Conservation (phyloP, 345 rosid genomes). For the Kernera saxatilis region DNA sequence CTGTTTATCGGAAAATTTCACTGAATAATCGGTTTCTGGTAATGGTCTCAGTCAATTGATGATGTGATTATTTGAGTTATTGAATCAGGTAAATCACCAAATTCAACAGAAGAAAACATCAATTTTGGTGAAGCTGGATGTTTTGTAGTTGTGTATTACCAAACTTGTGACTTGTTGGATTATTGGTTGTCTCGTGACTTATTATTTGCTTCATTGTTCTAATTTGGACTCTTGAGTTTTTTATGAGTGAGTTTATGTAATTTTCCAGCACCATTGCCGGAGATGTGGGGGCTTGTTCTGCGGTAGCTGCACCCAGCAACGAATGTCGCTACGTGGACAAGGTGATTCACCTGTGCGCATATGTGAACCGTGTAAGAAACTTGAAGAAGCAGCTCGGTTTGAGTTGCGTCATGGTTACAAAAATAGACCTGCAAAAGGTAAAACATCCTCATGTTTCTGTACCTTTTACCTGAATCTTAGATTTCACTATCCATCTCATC, state of each 20-base stretch:
- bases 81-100: not conserved
- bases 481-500: not conserved
- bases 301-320: slow-evolving; percentile 61
- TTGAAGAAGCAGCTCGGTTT: slow-evolving; percentile 89
- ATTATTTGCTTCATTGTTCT: no score
- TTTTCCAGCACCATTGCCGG: slow-evolving; percentile 84
- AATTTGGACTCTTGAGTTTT: not conserved
- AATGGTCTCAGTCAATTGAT: not conserved
- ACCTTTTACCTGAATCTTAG: not conserved
- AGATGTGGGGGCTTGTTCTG: slow-evolving; percentile 96
- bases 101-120: not conserved
- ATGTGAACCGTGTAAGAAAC: slow-evolving; percentile 84
- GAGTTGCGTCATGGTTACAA: slow-evolving; percentile 74
- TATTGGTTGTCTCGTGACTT: not conserved
- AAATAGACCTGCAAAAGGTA: slow-evolving; percentile 58
- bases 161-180: not conserved
- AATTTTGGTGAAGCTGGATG: not conserved
- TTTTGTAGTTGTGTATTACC: not conserved
- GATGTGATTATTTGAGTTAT: not conserved
- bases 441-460: not conserved
- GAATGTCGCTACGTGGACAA: slow-evolving; percentile 83
- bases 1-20: not conserved
- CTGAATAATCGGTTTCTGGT: not conserved
- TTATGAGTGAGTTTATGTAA: slow-evolving; percentile 2
- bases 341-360: slow-evolving; percentile 89